Conservation (phyloP, 2,329 filamentous ascomycete genomes). For the Alternaria sp. region DNA sequence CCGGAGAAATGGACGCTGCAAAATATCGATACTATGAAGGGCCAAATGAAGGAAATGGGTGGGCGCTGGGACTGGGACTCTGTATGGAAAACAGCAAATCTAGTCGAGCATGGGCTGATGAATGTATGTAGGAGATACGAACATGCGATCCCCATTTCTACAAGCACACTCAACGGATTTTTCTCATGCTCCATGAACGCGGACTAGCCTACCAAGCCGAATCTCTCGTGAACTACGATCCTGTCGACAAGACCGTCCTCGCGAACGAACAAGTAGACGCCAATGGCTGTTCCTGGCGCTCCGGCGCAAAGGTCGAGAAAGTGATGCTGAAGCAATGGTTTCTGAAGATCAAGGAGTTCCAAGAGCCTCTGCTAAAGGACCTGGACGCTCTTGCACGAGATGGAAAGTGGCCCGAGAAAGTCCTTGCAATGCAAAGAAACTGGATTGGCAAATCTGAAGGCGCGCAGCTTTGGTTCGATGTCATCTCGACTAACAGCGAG, state of each 20-base stretch:
- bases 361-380: constrained; percentile 75
- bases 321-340: constrained; percentile 87
- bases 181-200: constrained; percentile 76
- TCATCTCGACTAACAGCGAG: constrained; percentile 55
- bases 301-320: constrained; percentile 84
- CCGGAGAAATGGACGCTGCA: constrained; percentile 79
- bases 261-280: constrained; percentile 94
- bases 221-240: constrained; percentile 88
- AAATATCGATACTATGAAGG: constrained; percentile 87
- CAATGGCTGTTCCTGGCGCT: constrained; percentile 85
- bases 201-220: constrained; percentile 84
- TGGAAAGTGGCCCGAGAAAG: constrained; percentile 80
- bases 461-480: constrained; percentile 74
- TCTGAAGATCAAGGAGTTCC: constrained; percentile 81
- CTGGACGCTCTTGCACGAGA: constrained; percentile 70
- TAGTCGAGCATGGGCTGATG: constrained; percentile 11
- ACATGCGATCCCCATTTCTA: constrained; percentile 89
- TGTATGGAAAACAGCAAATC: constrained; percentile 55
- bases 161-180: constrained; percentile 87
- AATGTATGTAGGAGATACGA: constrained; percentile 71
- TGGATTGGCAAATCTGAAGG: constrained; percentile 86
- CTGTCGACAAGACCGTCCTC: constrained; percentile 85
- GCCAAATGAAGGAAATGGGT: constrained; percentile 80
- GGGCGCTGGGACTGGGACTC: constrained; percentile 83
- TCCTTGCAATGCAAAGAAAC: constrained; percentile 83